Conservation (phyloP, 441 rosid genomes). For the Populus hybrid region DNA sequence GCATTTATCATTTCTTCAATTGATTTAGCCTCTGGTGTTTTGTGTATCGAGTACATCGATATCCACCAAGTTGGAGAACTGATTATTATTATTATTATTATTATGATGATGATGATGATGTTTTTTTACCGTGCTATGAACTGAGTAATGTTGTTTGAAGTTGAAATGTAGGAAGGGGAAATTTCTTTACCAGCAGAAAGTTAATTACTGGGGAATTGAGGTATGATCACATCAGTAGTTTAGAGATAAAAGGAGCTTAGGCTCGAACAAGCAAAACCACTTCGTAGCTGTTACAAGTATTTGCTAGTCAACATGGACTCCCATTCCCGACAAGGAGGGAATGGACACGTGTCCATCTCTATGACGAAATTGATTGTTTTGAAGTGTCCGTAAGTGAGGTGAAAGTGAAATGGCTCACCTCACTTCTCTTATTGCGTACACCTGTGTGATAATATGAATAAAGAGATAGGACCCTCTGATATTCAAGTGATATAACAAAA, state of each 20-base stretch:
- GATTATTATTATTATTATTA: background rate
- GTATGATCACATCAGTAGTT: background rate
- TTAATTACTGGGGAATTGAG: background rate
- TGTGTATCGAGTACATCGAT: background rate
- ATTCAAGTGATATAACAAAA: too few species aligned
- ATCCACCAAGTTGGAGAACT: background rate
- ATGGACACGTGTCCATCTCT: background rate
- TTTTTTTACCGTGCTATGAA: background rate
- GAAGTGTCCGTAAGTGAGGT: background rate
- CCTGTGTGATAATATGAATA: background rate
- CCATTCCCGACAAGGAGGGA: background rate
- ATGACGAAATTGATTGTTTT: background rate
- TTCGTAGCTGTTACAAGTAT: background rate
- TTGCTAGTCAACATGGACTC: background rate
- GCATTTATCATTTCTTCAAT: background rate
- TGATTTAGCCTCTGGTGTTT: background rate
- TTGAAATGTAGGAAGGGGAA: background rate
- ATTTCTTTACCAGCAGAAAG: background rate
- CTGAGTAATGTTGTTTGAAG: background rate
- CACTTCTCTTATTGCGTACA: background rate
- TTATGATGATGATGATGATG: too few species aligned
- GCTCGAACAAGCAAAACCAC: background rate
- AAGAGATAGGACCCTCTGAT: background rate
- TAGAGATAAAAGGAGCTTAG: background rate
- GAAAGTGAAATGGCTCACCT: background rate